phyloP scores from a whole-genome alignment of 164 flowering plant genomes.

The Akebia trifoliata region DNA sequence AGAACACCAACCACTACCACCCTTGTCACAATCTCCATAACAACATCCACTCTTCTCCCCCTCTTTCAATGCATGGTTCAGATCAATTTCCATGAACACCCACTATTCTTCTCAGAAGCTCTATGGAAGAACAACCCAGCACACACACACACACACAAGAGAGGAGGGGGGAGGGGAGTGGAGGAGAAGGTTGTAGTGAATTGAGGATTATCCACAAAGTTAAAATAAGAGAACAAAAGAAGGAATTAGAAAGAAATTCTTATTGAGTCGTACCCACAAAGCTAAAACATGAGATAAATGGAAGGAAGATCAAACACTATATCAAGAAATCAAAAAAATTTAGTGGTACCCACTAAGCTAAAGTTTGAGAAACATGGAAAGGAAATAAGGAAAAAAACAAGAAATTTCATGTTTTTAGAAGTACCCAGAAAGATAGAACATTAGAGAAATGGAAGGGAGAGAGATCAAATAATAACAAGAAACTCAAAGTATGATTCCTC shows the following conservation, averaged over 20 bases:
- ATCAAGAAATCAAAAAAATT: slow-evolving; percentile 6
- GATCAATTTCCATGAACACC: slow-evolving; percentile 86
- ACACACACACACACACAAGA: slow-evolving; percentile 1
- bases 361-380: slow-evolving; percentile 14
- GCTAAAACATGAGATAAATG: slow-evolving; percentile 18
- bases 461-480: slow-evolving; percentile 55
- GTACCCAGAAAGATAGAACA: slow-evolving; percentile 18
- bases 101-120: slow-evolving; percentile 11
- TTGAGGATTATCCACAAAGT: too few relatives aligned
- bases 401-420: slow-evolving; percentile 19
- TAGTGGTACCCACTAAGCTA: slow-evolving; percentile 18
- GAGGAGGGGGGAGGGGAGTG: neutral
- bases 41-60: slow-evolving; percentile 43
- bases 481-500: slow-evolving; percentile 60
- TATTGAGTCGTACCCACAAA: slow-evolving; percentile 15
- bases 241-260: slow-evolving; percentile 1
- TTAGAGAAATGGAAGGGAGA: slow-evolving; percentile 19
- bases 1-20: slow-evolving; percentile 31
- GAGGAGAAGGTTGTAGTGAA: neutral
- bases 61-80: slow-evolving; percentile 59
- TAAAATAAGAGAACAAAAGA: slow-evolving; percentile 9
- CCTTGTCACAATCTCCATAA: slow-evolving; percentile 40
- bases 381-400: slow-evolving; percentile 11
- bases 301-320: slow-evolving; percentile 27
- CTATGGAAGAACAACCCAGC: slow-evolving; percentile 9